Conservation (phyloP, 331 rosid species). For the Malus hybrid region DNA sequence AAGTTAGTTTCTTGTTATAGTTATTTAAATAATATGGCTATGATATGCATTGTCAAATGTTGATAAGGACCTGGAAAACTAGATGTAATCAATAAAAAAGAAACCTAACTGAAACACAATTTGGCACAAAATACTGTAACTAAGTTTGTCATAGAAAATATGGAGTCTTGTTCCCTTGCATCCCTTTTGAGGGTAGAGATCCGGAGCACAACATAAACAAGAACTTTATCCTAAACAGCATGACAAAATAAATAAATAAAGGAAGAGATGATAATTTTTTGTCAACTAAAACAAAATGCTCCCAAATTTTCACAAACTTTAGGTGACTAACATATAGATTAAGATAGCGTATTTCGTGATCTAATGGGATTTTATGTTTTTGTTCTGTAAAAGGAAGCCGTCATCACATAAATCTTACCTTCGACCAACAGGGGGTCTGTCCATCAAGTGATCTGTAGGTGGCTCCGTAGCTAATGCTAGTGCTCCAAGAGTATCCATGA, state of each 20-base stretch:
- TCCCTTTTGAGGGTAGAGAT: background rate
- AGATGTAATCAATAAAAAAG: too few relatives aligned
- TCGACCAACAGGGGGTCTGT: conserved; percentile 69
- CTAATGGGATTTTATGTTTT: too few relatives aligned
- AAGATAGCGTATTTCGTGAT: background rate
- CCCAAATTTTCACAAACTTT: background rate
- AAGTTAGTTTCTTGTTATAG: too few relatives aligned
- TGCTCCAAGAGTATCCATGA: conserved; percentile 98
- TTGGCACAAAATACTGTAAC: background rate
- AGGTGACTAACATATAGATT: background rate
- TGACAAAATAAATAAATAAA: background rate
- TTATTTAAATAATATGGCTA: too few relatives aligned
- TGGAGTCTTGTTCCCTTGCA: background rate
- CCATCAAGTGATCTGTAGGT: conserved; percentile 88
- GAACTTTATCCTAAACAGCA: background rate
- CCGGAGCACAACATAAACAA: background rate
- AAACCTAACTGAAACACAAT: background rate
- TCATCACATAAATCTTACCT: conserved; percentile 30
- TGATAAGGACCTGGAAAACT: too few relatives aligned
- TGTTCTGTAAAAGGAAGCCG: background rate
- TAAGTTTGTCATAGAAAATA: background rate
- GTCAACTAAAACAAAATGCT: background rate
- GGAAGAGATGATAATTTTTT: background rate
- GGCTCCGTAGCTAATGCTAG: conserved; percentile 97
- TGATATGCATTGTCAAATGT: too few relatives aligned